A percentile compares a stretch with the other conserved stretches of the same genome.
phyloP scores from a whole-genome alignment of 306 rosid genomes.

The Heteromeles arbutifolia region DNA sequence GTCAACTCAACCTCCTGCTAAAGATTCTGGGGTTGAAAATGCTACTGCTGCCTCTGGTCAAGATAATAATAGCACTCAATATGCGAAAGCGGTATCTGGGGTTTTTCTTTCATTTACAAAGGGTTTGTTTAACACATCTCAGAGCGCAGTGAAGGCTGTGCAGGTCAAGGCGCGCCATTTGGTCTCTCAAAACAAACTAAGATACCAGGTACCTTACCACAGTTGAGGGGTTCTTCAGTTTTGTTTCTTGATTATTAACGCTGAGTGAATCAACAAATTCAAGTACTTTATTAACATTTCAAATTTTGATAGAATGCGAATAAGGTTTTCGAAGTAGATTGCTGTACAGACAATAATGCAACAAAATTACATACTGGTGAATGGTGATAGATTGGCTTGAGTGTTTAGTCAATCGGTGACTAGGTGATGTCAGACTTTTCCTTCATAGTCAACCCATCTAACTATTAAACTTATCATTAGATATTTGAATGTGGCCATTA shows the following conservation, averaged over 20 bases:
- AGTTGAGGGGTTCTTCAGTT: neutral
- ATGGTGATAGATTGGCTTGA: neutral
- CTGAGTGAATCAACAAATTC: neutral
- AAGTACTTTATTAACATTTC: neutral
- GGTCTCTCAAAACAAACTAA: conserved; percentile 82
- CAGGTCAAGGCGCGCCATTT: conserved; percentile 94
- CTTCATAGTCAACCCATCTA: neutral
- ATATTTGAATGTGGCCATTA: neutral
- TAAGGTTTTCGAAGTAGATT: neutral
- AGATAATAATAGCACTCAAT: conserved; percentile 22
- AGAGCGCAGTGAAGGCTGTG: conserved; percentile 73
- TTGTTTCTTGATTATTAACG: neutral
- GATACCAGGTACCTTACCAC: conserved; percentile 68
- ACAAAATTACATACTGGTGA: neutral
- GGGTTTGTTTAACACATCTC: conserved; percentile 70
- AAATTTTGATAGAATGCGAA: neutral
- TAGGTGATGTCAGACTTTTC: neutral
- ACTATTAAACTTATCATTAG: neutral
- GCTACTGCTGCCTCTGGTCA: conserved; percentile 25
- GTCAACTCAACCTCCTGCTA: conserved; percentile 22
- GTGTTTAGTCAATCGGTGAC: too few species aligned
- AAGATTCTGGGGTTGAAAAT: conserved; percentile 20
- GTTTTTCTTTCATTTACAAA: conserved; percentile 61
- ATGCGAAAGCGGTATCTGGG: conserved; percentile 25
- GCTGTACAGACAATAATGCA: neutral